A percentile compares a stretch with the other conserved stretches of the same genome.
Conservation (phyloP, 1,284 basidiomycete species). For the Athelia psychrophila region DNA sequence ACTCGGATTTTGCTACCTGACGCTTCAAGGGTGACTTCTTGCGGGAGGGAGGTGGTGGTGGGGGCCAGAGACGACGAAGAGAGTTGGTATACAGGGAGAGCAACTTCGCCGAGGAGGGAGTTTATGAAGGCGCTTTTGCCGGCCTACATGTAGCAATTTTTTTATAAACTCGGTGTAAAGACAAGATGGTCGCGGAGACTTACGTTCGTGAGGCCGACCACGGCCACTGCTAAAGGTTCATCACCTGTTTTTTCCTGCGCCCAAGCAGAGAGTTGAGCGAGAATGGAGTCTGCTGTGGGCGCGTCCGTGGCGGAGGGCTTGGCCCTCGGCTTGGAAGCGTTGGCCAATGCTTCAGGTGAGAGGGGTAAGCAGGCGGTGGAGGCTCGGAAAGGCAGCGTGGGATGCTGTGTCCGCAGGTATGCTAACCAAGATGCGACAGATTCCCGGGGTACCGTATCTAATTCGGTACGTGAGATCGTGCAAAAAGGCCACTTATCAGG, state of each 20-base stretch:
- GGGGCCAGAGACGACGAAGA: conserved; percentile 53
- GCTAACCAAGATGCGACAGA: conserved; percentile 76
- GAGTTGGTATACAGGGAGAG: conserved; percentile 61
- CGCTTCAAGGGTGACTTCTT: conserved; percentile 54
- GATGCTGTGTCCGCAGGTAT: conserved; percentile 65
- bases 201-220: conserved; percentile 78
- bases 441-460: conserved; percentile 86
- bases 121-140: conserved; percentile 87
- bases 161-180: conserved; percentile 1
- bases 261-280: conserved; percentile 42
- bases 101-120: conserved; percentile 57
- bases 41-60: conserved; percentile 68
- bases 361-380: conserved; percentile 64
- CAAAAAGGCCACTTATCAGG: neutral
- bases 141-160: conserved; percentile 42
- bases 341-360: conserved; percentile 23
- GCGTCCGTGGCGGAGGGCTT: conserved; percentile 50
- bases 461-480: conserved; percentile 8
- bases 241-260: conserved; percentile 43
- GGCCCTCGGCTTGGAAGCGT: conserved; percentile 38
- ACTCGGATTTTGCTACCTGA: conserved; percentile 51
- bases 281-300: conserved; percentile 50
- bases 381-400: conserved; percentile 81
- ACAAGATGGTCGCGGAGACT: conserved; percentile 20
- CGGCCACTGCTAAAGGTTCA: conserved; percentile 58